Evolutionary conservation across 192 early-diverging fungal species (phyloP).

Genomic region (Linnemannia schmuckeri): DNA sequence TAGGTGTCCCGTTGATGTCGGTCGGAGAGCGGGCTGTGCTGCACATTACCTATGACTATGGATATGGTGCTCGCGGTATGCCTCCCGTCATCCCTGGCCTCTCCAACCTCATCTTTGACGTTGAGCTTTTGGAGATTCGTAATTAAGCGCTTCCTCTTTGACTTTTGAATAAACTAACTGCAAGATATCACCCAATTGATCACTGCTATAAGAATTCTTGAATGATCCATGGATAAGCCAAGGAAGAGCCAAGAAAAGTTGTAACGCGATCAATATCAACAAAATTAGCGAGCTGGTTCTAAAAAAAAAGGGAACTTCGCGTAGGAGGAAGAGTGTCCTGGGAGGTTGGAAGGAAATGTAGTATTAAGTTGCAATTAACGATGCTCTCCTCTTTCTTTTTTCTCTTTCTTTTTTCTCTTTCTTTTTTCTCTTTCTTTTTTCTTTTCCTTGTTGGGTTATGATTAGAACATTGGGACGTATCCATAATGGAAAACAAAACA

Average conservation of each 20-base stretch:
- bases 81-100: slow-evolving; percentile 86
- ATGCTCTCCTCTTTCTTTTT: too few relatives aligned
- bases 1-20: slow-evolving; percentile 95
- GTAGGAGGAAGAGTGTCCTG: neutral
- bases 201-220: neutral
- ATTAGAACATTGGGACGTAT: neutral
- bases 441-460: too few relatives aligned
- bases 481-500: neutral
- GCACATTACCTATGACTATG: slow-evolving; percentile 86
- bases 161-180: neutral
- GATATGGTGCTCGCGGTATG: slow-evolving; percentile 84
- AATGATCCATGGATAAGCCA: neutral
- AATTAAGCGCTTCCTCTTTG: slow-evolving; percentile 4
- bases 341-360: neutral
- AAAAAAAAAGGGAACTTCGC: neutral
- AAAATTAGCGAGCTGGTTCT: neutral
- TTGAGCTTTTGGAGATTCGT: slow-evolving; percentile 76
- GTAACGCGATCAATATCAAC: neutral
- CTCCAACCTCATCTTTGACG: slow-evolving; percentile 87
- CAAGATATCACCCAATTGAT: too few relatives aligned
- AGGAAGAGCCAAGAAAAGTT: neutral
- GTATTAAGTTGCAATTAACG: neutral
- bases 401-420: too few relatives aligned
- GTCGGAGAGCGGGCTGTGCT: slow-evolving; percentile 90
- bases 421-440: too few relatives aligned